Evolutionary conservation across 2,329 filamentous ascomycete species (phyloP).

Genomic region (Endocalyx cinctus): DNA sequence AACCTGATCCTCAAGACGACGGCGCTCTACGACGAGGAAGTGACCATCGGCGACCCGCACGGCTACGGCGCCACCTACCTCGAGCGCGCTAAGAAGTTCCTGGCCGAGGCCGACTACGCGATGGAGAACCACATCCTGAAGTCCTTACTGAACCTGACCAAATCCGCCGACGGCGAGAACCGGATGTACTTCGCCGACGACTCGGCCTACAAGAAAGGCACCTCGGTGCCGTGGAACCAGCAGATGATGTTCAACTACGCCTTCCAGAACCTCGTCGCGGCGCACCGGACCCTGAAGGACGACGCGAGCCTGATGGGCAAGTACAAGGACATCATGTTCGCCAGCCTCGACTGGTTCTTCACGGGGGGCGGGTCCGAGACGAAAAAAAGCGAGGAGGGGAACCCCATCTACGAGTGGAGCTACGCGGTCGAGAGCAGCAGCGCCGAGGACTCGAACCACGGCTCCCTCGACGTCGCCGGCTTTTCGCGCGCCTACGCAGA

Average conservation of each 20-base stretch:
- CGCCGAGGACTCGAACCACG: conserved; percentile 16
- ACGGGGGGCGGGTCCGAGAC: conserved; percentile 9
- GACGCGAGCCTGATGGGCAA: conserved; percentile 7
- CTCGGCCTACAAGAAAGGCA: conserved; percentile 12
- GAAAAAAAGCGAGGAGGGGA: conserved; percentile 10
- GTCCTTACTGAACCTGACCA: conserved; percentile 9
- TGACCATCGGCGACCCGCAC: conserved; percentile 11
- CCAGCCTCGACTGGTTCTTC: conserved; percentile 15
- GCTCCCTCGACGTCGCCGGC: conserved; percentile 12
- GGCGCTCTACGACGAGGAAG: conserved; percentile 10
- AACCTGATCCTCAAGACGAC: conserved; percentile 13
- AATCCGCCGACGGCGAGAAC: too few relatives aligned
- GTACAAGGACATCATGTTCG: conserved; percentile 9
- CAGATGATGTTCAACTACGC: conserved; percentile 20
- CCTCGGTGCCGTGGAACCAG: conserved; percentile 16
- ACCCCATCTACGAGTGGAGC: conserved; percentile 12
- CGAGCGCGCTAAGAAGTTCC: conserved; percentile 11
- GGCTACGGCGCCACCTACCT: conserved; percentile 13
- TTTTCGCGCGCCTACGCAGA: conserved; percentile 12
- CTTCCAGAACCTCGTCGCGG: conserved; percentile 12
- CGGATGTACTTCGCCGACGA: conserved; percentile 17
- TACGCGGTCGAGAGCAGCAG: conserved; percentile 11
- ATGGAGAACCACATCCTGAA: conserved; percentile 13
- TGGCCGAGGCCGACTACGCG: conserved; percentile 10
- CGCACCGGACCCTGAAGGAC: conserved; percentile 13